phyloP scores from a whole-genome alignment of 164 flowering plant species.

The Chimonanthus salicifolius region DNA sequence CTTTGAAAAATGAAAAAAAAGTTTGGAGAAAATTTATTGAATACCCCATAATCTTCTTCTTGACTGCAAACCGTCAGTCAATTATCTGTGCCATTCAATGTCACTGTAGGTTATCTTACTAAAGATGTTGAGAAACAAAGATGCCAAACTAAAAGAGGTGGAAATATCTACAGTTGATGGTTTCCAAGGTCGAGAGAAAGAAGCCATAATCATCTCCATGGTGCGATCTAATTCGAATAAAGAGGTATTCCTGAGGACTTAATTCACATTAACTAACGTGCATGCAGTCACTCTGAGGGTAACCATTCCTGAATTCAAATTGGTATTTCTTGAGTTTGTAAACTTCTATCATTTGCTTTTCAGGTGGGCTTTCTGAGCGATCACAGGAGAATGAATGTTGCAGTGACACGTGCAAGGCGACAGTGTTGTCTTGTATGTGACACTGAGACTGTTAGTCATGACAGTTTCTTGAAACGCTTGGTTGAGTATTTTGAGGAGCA shows the following conservation, averaged over 20 bases:
- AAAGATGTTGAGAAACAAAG: constrained; percentile 66
- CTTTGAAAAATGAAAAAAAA: background rate
- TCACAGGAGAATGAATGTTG: constrained; percentile 93
- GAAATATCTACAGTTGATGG: constrained; percentile 99
- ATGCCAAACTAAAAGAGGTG: constrained; percentile 63
- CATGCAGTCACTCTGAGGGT: background rate
- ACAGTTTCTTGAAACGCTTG: constrained; percentile 78
- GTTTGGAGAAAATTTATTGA: background rate
- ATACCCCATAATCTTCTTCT: background rate
- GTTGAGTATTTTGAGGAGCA: constrained; percentile 93
- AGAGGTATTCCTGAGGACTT: constrained; percentile 46
- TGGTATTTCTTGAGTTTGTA: background rate
- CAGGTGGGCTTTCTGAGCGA: constrained; percentile 96
- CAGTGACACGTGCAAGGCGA: constrained; percentile 94
- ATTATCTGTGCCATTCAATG: background rate
- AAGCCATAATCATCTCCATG: constrained; percentile 95
- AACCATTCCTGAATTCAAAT: background rate
- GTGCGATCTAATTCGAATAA: constrained; percentile 87
- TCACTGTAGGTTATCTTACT: constrained; percentile 68
- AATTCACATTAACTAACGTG: background rate
- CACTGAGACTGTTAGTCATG: constrained; percentile 83
- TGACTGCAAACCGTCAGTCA: background rate
- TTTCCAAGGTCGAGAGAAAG: constrained; percentile 97
- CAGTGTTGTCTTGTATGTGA: constrained; percentile 95
- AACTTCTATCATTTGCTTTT: constrained; percentile 2